Evolutionary conservation across 2,329 filamentous ascomycete species (phyloP).

Genomic region (Geoglossum cookeanum): DNA sequence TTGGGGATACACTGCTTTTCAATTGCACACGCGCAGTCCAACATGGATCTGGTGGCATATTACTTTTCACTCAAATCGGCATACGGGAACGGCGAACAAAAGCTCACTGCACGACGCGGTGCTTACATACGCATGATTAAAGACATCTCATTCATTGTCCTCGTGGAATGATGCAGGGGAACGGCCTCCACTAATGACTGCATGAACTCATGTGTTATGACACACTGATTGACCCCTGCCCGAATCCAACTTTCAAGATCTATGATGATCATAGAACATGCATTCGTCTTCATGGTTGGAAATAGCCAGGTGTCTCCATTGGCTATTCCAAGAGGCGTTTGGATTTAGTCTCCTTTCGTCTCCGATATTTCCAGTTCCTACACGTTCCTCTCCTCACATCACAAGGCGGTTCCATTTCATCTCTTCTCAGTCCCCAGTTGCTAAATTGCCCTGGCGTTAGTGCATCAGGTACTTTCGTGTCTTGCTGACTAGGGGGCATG

Average conservation of each 20-base stretch:
- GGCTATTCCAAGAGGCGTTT: not conserved
- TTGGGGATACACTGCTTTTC: not conserved
- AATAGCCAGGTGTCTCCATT: not conserved
- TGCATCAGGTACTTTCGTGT: not conserved
- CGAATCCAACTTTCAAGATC: not conserved
- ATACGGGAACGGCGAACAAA: slow-evolving; percentile 1
- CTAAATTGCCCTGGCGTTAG: not conserved
- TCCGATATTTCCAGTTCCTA: not conserved
- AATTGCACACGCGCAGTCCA: not conserved
- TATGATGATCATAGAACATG: not conserved
- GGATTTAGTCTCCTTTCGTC: not conserved
- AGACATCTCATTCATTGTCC: not conserved
- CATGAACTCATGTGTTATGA: not conserved
- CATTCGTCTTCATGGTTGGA: not conserved
- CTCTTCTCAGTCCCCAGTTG: not conserved
- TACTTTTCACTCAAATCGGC: not conserved
- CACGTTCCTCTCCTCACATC: not conserved
- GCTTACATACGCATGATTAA: not conserved
- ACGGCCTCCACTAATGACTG: not conserved
- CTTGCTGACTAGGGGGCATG: not conserved
- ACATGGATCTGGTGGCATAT: not conserved
- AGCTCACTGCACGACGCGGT: not conserved
- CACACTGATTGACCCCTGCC: not conserved
- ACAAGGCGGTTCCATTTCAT: not conserved
- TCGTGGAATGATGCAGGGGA: not conserved